Evolutionary conservation across 768 basidiomycete species (phyloP).

Genomic region (Suillus weaverae): DNA sequence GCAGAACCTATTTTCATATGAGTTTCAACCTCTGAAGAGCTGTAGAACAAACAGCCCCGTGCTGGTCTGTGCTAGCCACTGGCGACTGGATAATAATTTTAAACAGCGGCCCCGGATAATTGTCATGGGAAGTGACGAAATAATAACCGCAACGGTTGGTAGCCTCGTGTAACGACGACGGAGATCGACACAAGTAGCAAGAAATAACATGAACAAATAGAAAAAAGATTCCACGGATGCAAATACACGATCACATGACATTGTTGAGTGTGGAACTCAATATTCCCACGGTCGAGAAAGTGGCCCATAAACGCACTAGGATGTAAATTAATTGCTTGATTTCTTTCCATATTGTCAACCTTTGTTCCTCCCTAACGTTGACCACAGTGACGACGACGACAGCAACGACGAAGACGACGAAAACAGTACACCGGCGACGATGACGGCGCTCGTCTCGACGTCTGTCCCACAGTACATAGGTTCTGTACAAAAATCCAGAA

Average conservation of each 20-base stretch:
- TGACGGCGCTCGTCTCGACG: constrained; percentile 29
- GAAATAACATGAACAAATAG: constrained; percentile 4
- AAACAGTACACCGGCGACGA: constrained; percentile 18
- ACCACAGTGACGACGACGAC: constrained; percentile 22
- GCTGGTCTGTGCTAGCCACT: background rate
- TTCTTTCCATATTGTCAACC: constrained; percentile 8
- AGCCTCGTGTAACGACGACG: constrained; percentile 37
- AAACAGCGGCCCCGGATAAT: background rate
- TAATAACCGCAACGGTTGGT: constrained; percentile 11
- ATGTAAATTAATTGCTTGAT: constrained; percentile 9
- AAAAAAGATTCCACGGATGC: constrained; percentile 22
- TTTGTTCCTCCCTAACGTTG: constrained; percentile 21
- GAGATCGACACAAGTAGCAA: constrained; percentile 9
- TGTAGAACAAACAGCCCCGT: background rate
- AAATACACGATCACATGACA: constrained; percentile 32
- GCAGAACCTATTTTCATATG: background rate
- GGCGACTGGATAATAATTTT: background rate
- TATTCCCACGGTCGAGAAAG: constrained; percentile 29
- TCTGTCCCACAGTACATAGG: constrained; percentile 35
- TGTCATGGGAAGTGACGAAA: constrained; percentile 6
- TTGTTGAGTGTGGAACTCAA: constrained; percentile 27
- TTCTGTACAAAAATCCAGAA: constrained; percentile 26
- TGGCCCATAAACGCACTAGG: constrained; percentile 31
- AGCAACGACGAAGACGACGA: constrained; percentile 12
- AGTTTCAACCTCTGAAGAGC: background rate